Base-by-base conservation (phyloP, 768 basidiomycete genomes). In the Amanita rubescens region DNA sequence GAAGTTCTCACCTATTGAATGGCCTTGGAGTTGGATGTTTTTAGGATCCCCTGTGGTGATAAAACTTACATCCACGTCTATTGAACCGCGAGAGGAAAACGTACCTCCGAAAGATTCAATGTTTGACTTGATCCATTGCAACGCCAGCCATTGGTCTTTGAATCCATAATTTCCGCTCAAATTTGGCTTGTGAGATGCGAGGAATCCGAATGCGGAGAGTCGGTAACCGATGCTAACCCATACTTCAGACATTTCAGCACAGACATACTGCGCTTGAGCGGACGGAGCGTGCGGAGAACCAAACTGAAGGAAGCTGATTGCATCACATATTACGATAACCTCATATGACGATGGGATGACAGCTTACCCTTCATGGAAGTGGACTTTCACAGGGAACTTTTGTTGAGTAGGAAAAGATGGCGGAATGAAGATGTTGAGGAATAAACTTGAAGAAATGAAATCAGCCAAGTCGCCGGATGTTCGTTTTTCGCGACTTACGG, bases 171-270 rank as follows among this genome's bases (percentile, higher is more conserved):
- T 91, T 2, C 89, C 88, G 14, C 71, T 70, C 43, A 90, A 63
- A 38, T 67, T 62, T 11, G 85, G 85, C 54, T 77, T 65, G 41
- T 85, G 82, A 57, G 75, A 76, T 0, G 85, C 87, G 17, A 91
- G 69, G 61, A 88, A 91, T 0, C 88, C 88, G 59, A 90, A 85
- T 1, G 77, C 86, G 0, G 85, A 87, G 12, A 90, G 70, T 19
- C 87, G 79, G 62, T 89, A 88, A 32, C 85, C 87, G 11, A 90
- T 77, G 60, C 89, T 86, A 6, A 91, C 81, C 76, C 82, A 84
- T 14, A 91, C 76, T 66, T 88, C 82, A 3, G 76, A 76, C 19
- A 82, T 73, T 56, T 80, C 80, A 14, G 80, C 76, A 11, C 84
- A 73, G 37, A 85, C 71, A 62, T 80, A 84, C 60, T 90, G 86